Evolutionary conservation across 495 filamentous ascomycete species (phyloP).

Genomic region (Sphaerosporella brunnea): DNA sequence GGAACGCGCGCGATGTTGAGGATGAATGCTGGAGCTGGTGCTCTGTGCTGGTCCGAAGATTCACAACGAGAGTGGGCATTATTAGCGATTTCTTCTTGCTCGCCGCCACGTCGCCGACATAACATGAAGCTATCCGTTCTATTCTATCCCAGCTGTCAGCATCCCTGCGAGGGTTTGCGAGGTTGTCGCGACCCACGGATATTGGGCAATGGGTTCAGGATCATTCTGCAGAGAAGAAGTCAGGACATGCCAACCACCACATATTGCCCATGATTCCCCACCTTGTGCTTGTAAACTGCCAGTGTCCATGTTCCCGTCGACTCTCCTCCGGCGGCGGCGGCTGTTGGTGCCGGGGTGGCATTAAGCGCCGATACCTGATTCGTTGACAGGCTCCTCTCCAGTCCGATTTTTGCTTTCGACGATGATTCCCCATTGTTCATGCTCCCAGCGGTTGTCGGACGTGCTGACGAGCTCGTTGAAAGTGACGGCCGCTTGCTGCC

Average conservation of each 20-base stretch:
- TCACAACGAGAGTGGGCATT: conserved; percentile 21
- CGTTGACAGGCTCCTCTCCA: conserved; percentile 2
- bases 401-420: background rate
- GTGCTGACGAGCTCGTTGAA: conserved; percentile 13
- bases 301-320: conserved; percentile 5
- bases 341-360: too few species aligned
- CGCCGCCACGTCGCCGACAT: conserved; percentile 23
- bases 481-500: conserved; percentile 7
- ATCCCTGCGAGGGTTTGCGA: background rate
- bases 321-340: too few species aligned
- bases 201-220: conserved; percentile 17
- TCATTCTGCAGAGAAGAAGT: conserved; percentile 13
- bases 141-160: conserved; percentile 8
- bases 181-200: conserved; percentile 18
- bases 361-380: conserved; percentile 9
- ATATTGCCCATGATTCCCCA: conserved; percentile 6
- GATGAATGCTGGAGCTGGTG: conserved; percentile 16
- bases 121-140: conserved; percentile 21
- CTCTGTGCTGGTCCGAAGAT: conserved; percentile 13
- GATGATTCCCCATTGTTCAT: background rate
- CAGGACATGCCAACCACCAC: background rate
- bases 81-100: conserved; percentile 23
- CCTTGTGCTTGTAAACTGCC: conserved; percentile 25
- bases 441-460: conserved; percentile 19
- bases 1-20: conserved; percentile 20